Conservation (phyloP, 192 early-diverging fungal species). For the Backusella macrospora region DNA sequence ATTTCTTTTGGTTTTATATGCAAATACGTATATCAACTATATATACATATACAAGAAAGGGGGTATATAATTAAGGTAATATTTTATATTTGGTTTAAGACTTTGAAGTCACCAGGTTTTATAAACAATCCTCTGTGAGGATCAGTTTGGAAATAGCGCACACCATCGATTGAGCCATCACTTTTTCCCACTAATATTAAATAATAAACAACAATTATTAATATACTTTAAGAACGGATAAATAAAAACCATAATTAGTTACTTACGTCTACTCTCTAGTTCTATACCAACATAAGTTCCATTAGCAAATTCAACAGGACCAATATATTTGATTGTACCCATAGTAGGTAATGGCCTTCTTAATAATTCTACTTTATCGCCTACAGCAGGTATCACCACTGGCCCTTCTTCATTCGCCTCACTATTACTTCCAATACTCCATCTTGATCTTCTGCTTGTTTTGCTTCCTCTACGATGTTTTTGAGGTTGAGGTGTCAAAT, state of each 20-base stretch:
- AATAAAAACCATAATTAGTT: background rate
- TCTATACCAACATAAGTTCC: slow-evolving; percentile 38
- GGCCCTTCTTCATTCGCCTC: slow-evolving; percentile 21
- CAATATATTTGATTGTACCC: slow-evolving; percentile 38
- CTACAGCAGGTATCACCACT: slow-evolving; percentile 16
- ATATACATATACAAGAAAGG: background rate
- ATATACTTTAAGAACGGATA: too few species aligned
- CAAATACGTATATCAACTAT: background rate
- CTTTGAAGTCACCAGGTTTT: slow-evolving; percentile 30
- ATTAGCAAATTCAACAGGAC: slow-evolving; percentile 25
- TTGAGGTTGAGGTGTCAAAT: background rate
- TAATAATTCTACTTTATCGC: slow-evolving; percentile 23
- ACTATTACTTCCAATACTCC: slow-evolving; percentile 14
- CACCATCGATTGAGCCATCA: slow-evolving; percentile 35
- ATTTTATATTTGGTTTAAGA: background rate
- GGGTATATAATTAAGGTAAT: background rate
- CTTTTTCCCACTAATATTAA: slow-evolving; percentile 29
- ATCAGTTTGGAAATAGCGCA: slow-evolving; percentile 33
- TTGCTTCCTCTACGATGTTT: slow-evolving; percentile 9
- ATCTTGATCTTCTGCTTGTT: background rate
- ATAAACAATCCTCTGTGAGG: slow-evolving; percentile 36
- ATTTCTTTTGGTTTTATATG: background rate
- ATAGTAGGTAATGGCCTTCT: slow-evolving; percentile 36
- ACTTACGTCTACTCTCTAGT: slow-evolving; percentile 40
- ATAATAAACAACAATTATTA: too few species aligned